phyloP scores from a whole-genome alignment of 345 rosid species.

The Gossypium herbaceum region DNA sequence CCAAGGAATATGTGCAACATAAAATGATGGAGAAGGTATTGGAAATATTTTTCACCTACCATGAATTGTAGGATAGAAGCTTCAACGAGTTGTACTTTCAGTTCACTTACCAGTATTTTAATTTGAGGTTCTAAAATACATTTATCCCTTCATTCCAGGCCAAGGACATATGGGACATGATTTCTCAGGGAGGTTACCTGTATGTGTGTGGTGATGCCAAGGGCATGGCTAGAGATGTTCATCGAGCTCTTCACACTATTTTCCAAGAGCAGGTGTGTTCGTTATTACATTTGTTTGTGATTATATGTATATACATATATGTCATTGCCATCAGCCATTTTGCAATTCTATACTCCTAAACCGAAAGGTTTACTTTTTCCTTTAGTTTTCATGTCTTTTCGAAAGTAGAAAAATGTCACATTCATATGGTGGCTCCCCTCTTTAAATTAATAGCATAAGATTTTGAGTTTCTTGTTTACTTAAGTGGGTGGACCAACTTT shows the following conservation, averaged over 20 bases:
- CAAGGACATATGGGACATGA: conserved; percentile 68
- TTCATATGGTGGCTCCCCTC: background rate
- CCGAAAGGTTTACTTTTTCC: background rate
- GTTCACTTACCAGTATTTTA: background rate
- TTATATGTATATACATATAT: background rate
- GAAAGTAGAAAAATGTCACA: background rate
- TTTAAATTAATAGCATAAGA: background rate
- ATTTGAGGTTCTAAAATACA: background rate
- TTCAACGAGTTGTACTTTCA: background rate
- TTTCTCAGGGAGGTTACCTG: conserved; percentile 64
- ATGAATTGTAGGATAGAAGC: background rate
- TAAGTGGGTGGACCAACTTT: background rate
- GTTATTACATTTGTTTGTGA: background rate
- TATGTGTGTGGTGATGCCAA: conserved; percentile 91
- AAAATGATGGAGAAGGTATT: conserved; percentile 79
- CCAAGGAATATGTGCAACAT: conserved; percentile 92
- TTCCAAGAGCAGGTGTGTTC: conserved; percentile 57
- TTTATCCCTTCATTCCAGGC: conserved; percentile 43
- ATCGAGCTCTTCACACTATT: conserved; percentile 66
- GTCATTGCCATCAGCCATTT: background rate
- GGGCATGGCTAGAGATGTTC: conserved; percentile 90
- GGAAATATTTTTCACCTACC: conserved; percentile 16
- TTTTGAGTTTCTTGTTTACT: background rate
- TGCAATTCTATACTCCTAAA: background rate
- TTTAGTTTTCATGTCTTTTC: background rate